These are phyloP conservation scores for Zangia roseola DNA, from an alignment of 768 basidiomycete species.

Conservation along the genomic window DNA sequence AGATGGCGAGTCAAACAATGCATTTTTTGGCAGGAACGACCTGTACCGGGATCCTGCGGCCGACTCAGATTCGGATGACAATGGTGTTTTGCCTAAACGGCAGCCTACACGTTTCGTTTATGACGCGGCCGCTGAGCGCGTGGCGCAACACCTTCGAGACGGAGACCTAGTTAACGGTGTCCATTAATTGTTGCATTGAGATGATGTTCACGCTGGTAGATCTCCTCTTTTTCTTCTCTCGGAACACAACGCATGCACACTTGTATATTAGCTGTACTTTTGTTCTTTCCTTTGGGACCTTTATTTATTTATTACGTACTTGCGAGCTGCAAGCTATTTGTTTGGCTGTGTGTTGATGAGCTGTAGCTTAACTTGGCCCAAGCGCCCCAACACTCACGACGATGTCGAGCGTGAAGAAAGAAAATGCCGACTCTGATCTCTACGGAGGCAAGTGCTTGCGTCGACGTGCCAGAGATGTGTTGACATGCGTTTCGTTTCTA, in stretches of 20 bases:
- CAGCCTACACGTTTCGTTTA: conserved; percentile 77
- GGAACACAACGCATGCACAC: conserved; percentile 13
- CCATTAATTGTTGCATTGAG: conserved; percentile 35
- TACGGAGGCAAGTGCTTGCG: conserved; percentile 43
- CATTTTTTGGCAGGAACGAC: conserved; percentile 46
- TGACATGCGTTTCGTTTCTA: conserved; percentile 5
- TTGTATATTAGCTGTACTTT: conserved; percentile 28
- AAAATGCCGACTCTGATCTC: conserved; percentile 39
- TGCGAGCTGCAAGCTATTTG: conserved; percentile 12
- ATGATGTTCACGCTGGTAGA: conserved; percentile 9
- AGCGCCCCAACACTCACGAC: conserved; percentile 1
- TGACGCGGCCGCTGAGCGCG: conserved; percentile 86
- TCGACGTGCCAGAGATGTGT: not conserved
- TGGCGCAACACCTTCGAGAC: conserved; percentile 55
- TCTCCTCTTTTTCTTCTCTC: conserved; percentile 4
- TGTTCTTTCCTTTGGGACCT: conserved; percentile 9
- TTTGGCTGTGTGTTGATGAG: conserved; percentile 25
- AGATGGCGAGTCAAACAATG: conserved; percentile 55
- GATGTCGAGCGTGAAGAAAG: conserved; percentile 28
- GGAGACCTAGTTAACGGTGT: conserved; percentile 45
- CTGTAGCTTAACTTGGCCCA: not conserved
- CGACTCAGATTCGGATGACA: conserved; percentile 55
- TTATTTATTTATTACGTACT: conserved; percentile 23
- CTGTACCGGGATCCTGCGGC: conserved; percentile 31
- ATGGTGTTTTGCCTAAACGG: conserved; percentile 34